Percentiles rank a stretch among this genome's conserved stretches.
Conservation (phyloP, 106 monocot species). For the Agapanthus africanus region DNA sequence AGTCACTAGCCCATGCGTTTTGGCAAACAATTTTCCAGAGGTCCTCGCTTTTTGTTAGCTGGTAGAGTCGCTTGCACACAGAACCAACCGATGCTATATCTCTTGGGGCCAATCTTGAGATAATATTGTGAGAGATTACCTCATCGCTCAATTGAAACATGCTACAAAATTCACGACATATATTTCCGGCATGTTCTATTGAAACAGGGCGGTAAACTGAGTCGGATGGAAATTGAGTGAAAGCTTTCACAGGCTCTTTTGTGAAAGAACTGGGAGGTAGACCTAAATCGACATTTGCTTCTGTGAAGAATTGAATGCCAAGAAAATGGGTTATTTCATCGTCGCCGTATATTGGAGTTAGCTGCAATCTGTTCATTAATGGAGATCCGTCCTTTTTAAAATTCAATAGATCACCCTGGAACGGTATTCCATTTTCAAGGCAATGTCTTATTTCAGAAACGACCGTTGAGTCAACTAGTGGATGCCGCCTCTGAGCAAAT, state of each 20-base stretch:
- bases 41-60: slow-evolving; percentile 62
- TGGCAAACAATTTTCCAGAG: slow-evolving; percentile 98
- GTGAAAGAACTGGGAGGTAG: slow-evolving; percentile 33
- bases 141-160: slow-evolving; percentile 80
- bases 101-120: slow-evolving; percentile 70
- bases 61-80: slow-evolving; percentile 59
- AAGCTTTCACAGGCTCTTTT: slow-evolving; percentile 30
- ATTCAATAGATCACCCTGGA: slow-evolving; percentile 83
- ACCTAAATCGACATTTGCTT: slow-evolving; percentile 78
- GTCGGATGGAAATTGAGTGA: slow-evolving; percentile 2
- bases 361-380: slow-evolving; percentile 56
- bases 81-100: slow-evolving; percentile 82
- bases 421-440: slow-evolving; percentile 62
- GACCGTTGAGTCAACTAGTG: slow-evolving; percentile 68
- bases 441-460: slow-evolving; percentile 73
- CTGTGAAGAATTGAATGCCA: slow-evolving; percentile 73
- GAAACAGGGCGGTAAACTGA: slow-evolving; percentile 20
- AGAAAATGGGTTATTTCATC: slow-evolving; percentile 89
- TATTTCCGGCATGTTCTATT: slow-evolving; percentile 30
- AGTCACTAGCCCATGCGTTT: slow-evolving; percentile 83
- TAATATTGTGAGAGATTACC: slow-evolving; percentile 73
- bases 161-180: slow-evolving; percentile 50
- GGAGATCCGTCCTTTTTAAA: slow-evolving; percentile 94
- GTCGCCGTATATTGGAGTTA: slow-evolving; percentile 79
- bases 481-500: slow-evolving; percentile 90